Conservation (phyloP, 1,139 yeast genomes). For the Sugiyamaella xylanicola region DNA sequence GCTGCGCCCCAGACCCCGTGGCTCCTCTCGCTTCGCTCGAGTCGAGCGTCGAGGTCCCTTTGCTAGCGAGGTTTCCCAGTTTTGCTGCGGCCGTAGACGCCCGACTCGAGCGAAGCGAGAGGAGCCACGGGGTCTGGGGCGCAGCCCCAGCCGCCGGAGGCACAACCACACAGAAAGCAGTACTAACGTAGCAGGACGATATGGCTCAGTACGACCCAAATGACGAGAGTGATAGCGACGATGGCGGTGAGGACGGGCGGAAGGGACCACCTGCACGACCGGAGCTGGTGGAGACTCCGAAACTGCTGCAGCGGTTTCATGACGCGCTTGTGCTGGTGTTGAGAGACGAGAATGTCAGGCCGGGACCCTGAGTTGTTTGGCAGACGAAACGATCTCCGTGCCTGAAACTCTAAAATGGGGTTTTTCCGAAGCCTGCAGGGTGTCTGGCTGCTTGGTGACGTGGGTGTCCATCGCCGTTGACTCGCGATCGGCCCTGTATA, state of each 20-base stretch:
- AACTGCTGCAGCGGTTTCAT: conserved; percentile 36
- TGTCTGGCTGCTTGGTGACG: neutral
- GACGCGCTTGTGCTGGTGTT: conserved; percentile 24
- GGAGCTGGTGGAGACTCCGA: conserved; percentile 35
- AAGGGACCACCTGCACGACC: conserved; percentile 37
- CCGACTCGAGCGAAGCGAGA: neutral
- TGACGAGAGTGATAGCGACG: conserved; percentile 43
- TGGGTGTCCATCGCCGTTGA: neutral
- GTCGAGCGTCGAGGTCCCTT: too few relatives aligned
- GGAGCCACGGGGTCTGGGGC: neutral
- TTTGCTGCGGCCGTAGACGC: neutral
- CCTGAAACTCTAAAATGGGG: too few relatives aligned
- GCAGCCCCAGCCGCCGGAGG: neutral
- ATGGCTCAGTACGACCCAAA: conserved; percentile 38
- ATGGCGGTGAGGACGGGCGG: conserved; percentile 28
- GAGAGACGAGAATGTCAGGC: conserved; percentile 11
- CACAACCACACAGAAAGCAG: neutral
- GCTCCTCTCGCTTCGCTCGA: too few relatives aligned
- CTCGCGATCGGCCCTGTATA: neutral
- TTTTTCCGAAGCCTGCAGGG: too few relatives aligned
- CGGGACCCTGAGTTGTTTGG: neutral
- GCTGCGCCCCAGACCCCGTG: neutral
- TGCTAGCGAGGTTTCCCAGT: conserved; percentile 7
- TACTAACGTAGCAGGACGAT: conserved; percentile 57
- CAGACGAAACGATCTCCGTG: too few relatives aligned